Conservation (phyloP, 2,329 filamentous ascomycete genomes). For the Colletotrichum phormii region DNA sequence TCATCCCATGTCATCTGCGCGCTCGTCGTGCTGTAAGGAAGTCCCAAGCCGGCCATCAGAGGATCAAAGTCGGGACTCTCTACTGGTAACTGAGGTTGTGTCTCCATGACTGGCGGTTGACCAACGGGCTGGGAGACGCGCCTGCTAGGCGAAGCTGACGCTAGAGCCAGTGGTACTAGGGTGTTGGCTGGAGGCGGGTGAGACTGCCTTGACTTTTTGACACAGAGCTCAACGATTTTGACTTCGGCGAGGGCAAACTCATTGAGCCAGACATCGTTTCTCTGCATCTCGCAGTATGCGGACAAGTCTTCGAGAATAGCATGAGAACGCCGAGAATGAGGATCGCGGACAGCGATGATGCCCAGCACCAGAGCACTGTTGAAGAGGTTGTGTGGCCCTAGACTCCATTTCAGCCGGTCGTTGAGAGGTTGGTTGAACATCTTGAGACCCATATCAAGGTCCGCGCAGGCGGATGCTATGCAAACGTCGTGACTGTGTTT, state of each 20-base stretch:
- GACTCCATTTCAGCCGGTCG: constrained; percentile 48
- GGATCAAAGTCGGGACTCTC: constrained; percentile 30
- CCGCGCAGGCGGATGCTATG: constrained; percentile 53
- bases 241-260: constrained; percentile 55
- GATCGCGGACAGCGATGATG: constrained; percentile 47
- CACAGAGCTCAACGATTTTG: constrained; percentile 55
- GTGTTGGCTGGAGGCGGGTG: not conserved
- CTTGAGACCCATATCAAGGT: constrained; percentile 50
- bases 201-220: constrained; percentile 40
- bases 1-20: constrained; percentile 35
- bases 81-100: constrained; percentile 18
- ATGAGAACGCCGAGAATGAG: constrained; percentile 42
- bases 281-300: constrained; percentile 54
- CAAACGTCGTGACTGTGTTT: constrained; percentile 53
- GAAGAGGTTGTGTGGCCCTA: constrained; percentile 53
- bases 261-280: constrained; percentile 53
- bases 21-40: constrained; percentile 30
- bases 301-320: constrained; percentile 52
- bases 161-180: not conserved
- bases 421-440: constrained; percentile 45
- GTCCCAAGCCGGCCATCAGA: constrained; percentile 8
- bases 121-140: not conserved
- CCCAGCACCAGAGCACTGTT: constrained; percentile 53
- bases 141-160: not conserved
- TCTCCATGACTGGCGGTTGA: not conserved